Evolutionary conservation across 352 stramenopile genomes (phyloP).

Genomic region (Globisporangium rhizosaccharum): DNA sequence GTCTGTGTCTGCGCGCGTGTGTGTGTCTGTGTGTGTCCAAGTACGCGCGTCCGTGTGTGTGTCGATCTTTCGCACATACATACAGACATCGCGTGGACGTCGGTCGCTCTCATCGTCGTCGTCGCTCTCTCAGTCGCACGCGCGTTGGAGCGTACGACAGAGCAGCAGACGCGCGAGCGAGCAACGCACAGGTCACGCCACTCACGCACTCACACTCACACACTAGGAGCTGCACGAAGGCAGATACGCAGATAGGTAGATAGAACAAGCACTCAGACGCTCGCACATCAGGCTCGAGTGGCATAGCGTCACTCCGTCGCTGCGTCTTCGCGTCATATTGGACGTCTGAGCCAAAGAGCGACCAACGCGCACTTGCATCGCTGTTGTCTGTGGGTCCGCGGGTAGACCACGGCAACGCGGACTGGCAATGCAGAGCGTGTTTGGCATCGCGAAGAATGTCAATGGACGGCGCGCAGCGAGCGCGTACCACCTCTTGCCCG

Average conservation of each 20-base stretch:
- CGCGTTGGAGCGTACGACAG: not conserved
- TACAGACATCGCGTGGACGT: not conserved
- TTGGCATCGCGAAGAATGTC: conserved; percentile 65
- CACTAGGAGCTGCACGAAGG: not conserved
- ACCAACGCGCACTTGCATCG: too few relatives aligned
- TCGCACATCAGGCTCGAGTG: too few relatives aligned
- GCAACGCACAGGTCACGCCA: not conserved
- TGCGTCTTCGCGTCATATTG: too few relatives aligned
- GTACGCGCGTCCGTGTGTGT: not conserved
- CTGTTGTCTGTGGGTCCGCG: too few relatives aligned
- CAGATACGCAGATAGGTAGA: too few relatives aligned
- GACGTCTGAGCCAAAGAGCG: too few relatives aligned
- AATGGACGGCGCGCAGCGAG: conserved; percentile 53
- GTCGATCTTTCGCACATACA: not conserved
- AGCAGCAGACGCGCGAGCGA: not conserved
- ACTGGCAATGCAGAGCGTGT: conserved; percentile 41
- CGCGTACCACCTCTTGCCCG: conserved; percentile 38
- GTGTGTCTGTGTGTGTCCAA: too few relatives aligned
- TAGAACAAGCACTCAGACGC: too few relatives aligned
- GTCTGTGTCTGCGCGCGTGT: too few relatives aligned
- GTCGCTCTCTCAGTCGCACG: not conserved
- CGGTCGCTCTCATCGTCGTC: not conserved
- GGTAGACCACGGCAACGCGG: too few relatives aligned
- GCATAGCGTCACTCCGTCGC: too few relatives aligned
- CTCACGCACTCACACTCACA: not conserved